phyloP scores from a whole-genome alignment of 306 rosid species.

The Acacia melanoxylon region DNA sequence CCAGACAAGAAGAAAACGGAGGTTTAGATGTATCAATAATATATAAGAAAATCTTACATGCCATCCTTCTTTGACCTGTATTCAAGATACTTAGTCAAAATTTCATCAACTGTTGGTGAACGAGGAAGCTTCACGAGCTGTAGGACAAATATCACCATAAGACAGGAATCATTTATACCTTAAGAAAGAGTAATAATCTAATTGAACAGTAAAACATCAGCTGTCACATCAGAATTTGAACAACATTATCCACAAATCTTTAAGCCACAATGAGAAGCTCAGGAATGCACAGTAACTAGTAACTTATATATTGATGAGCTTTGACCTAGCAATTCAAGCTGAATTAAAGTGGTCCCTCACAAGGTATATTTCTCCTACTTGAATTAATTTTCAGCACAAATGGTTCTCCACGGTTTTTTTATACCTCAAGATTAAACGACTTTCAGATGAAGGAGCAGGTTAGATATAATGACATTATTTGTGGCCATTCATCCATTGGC shows the following conservation, averaged over 20 bases:
- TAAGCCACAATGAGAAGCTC: conserved; percentile 19
- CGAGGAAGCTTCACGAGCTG: conserved; percentile 98
- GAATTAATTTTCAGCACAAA: neutral
- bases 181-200: neutral
- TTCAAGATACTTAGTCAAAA: conserved; percentile 82
- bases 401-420: neutral
- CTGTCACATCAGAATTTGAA: conserved; percentile 18
- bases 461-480: neutral
- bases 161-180: neutral
- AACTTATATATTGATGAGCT: neutral
- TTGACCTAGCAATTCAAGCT: neutral
- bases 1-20: conserved; percentile 24
- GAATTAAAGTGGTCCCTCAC: neutral
- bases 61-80: conserved; percentile 88
- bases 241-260: conserved; percentile 15
- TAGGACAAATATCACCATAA: conserved; percentile 36
- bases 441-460: neutral
- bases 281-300: neutral
- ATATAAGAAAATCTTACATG: conserved; percentile 56
- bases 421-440: neutral
- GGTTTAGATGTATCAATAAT: conserved; percentile 16
- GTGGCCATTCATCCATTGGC: neutral
- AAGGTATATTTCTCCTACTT: neutral
- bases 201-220: conserved; percentile 9
- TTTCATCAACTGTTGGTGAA: conserved; percentile 94